Evolutionary conservation across 768 basidiomycete species (phyloP), one percentile per base, ranked within the genome.

Genomic region (Amanita subjunquillea): DNA sequence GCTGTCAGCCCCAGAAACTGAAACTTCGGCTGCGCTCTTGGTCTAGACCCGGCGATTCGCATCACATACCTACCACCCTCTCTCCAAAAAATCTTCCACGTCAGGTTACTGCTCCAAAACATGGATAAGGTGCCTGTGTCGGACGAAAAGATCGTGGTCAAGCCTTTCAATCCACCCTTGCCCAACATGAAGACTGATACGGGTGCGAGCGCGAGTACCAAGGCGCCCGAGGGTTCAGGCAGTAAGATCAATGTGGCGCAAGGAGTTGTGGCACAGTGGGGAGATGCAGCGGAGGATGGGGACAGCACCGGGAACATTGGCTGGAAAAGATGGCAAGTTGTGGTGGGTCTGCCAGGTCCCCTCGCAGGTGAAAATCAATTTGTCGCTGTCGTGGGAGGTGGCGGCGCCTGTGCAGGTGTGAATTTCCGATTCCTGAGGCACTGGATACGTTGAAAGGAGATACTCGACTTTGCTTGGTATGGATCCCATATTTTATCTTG

Each of bases 51-150:
- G 3, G 65, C 70, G 2, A 59, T 74, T 50, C 69, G 69, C 1
- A 54, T 72, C 32, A 67, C 66, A 4, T 73, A 73, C 54, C 70
- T 73, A 73, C 54, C 70, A 69, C 52, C 68, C 69, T 2, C 58
- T 60, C 23, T 59, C 58, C 53, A 68, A 68, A 51, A 71, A 67
- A 40, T 53, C 58, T 12, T 62, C 66, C 1, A 56, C 66, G 32
- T 60, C 68, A 1, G 70, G 70, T 0, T 66, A 70, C 43, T 68
- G 67, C 57, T 60, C 43, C 42, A 71, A 72, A 51, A 60, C 49
- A 37, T 71, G 27, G 71, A 71, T 46, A 68, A 69, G 20, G 59
- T 70, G 22, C 72, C 70, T 0, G 58, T 66, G 3, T 68, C 68
- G 46, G 65, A 69, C 53, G 48, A 64, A 12, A 53, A 57, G 9